Base-by-base conservation (phyloP, 1,139 yeast species). In the Ogataea hybrid region DNA sequence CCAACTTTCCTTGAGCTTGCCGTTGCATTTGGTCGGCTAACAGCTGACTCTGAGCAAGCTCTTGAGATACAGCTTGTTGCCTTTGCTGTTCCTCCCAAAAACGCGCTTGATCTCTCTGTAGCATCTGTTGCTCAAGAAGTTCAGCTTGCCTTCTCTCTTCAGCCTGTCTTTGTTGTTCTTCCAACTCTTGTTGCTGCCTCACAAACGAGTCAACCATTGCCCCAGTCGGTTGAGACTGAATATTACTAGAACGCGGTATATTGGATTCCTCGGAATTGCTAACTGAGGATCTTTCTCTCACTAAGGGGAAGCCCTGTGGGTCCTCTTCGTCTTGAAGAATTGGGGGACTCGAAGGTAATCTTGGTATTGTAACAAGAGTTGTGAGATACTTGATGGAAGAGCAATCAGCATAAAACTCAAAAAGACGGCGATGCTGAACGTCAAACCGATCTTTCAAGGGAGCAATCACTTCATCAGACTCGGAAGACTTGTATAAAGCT, bases 361-460 rank as follows among this genome's bases (percentile, higher is more conserved):
- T 79, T 30, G 98, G 98, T 49, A 92, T 82, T 3, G 94, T 83
- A 36, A 92, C 84, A 61, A 92, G 74, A 39, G 90, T 79, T 2
- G 95, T 81, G 58, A 92, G 74, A 57, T 84, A 88, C 61, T 85
- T 84, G 49, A 92, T 79, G 1, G 92, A 79, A 17, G 92, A 84
- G 62, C 96, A 88, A 58, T 90, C 96, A 30, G 94, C 87, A 66
- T 87, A 92, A 55, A 92, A 88, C 53, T 88, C 94, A 55, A 83
- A 77, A 44, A 92, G 68, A 57, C 88, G 76, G 32, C 75, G 73
- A 62, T 90, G 96, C 59, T 90, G 97, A n/a, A 83, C 71, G 52
- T 75, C 75, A 58, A 81, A 90, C 45, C 94, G 73, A 37, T 81
- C 80, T 54, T 81, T 73, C 51, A 92, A 69, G 4, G 92, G 92